Base-by-base conservation (phyloP, 2,329 filamentous ascomycete species). In the Venturiaceae sp. region DNA sequence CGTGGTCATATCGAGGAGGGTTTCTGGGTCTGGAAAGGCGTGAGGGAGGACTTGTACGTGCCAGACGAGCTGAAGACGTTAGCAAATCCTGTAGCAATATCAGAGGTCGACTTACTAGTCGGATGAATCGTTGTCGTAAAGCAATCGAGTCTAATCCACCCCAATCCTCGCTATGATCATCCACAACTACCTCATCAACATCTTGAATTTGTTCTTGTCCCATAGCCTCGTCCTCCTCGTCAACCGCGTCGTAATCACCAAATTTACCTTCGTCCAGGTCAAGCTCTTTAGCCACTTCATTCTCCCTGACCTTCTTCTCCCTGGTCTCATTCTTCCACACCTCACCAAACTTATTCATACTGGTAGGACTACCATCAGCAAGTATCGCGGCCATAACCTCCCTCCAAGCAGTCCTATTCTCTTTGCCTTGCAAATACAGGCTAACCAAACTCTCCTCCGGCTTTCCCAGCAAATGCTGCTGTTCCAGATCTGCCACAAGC, bases 311-410 rank as follows among this genome's bases (percentile, higher is more conserved):
- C 62, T 72, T 76, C 53, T 65, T 70, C 62, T 74, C 74, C 60
- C 72, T 78, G 1, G 80, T 81, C 70, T 92, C 88, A 56, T 82
- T 81, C 23, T 79, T 76, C 72, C 88, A 92, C 3, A 92, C 74
- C 65, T 89, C 84, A 2, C 75, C 76, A 65, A 84, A 90, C 7
- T 81, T 75, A 1, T 75, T 78, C 41, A 78, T 69, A 3, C 70
- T 69, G 16, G 81, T 71, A n/a, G 74, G 68, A 30, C 74, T 75
- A 1, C 85, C 87, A 63, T 87, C 83, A 0, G 86, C 84, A 57
- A 90, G 80, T 5, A 91, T 75, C 1, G 87, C 85, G 62, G 82
- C 81, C 60, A 88, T 74, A 11, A 90, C 80, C 34, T 80, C 77
- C 59, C 75, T 69, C 73, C 54, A 75, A 66, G 62, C 77, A 75